These are phyloP conservation scores for Colletotrichum endophyticum DNA, from an alignment of 2,329 filamentous ascomycete species.

Conservation along the genomic window DNA sequence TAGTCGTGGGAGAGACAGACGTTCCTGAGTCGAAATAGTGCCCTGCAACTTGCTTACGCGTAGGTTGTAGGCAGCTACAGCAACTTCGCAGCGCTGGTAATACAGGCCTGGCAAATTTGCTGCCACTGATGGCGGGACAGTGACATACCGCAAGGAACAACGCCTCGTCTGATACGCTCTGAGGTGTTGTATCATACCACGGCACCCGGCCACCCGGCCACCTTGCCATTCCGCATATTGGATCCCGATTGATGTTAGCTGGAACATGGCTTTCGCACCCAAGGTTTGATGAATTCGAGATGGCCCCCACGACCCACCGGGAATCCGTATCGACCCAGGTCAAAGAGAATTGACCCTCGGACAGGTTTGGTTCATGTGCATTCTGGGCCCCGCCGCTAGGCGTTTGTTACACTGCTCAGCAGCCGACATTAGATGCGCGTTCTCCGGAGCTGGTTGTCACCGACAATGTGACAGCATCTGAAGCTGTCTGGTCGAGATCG, in stretches of 20 bases:
- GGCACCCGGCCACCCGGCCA: background rate
- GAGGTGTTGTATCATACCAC: background rate
- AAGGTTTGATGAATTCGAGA: background rate
- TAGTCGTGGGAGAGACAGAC: background rate
- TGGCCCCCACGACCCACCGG: background rate
- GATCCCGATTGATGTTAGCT: background rate
- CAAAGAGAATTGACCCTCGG: background rate
- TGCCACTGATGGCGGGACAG: background rate
- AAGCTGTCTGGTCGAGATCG: background rate
- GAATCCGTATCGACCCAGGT: background rate
- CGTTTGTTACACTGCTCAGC: background rate
- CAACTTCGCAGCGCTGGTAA: background rate
- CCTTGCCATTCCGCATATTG: background rate
- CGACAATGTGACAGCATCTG: background rate
- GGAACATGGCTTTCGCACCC: background rate
- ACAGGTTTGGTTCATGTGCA: background rate
- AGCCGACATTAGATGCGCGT: background rate
- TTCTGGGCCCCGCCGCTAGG: background rate
- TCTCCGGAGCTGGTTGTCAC: background rate
- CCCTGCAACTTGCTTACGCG: slow-evolving; percentile 7
- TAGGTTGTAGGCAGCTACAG: background rate
- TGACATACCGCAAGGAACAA: background rate
- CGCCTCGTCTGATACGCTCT: background rate
- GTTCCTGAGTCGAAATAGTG: background rate
- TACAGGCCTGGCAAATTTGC: background rate